Conservation (phyloP, 192 early-diverging fungal species). For the Umbelopsis isabellina region DNA sequence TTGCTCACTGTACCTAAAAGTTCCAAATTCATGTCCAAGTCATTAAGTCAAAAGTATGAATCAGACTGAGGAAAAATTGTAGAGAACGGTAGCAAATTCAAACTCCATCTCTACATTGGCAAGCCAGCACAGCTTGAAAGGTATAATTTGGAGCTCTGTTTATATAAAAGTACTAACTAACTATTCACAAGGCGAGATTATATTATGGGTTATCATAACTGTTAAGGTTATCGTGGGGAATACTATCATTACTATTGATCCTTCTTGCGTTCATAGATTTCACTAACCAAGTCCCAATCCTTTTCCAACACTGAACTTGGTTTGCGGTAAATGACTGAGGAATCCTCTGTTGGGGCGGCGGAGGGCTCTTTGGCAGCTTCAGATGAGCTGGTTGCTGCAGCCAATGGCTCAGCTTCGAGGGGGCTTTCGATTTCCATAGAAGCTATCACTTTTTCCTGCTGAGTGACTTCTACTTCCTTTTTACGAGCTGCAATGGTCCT, state of each 20-base stretch:
- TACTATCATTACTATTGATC: conserved; percentile 7
- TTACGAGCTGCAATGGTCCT: neutral
- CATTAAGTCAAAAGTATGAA: neutral
- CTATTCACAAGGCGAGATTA: neutral
- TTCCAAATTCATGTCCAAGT: conserved; percentile 34
- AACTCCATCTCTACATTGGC: neutral
- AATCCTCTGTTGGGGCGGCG: neutral
- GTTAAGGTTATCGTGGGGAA: neutral
- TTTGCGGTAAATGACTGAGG: neutral
- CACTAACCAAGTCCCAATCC: conserved; percentile 42
- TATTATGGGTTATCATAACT: conserved; percentile 16
- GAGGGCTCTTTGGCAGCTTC: neutral
- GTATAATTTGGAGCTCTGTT: neutral
- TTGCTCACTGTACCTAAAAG: conserved; percentile 23
- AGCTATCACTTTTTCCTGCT: neutral
- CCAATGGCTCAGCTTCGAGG: neutral
- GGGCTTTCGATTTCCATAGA: neutral
- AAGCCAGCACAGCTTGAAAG: neutral
- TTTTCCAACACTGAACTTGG: conserved; percentile 19
- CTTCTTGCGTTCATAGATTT: conserved; percentile 38
- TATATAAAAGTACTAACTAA: neutral
- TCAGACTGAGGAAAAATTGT: no score
- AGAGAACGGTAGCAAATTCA: neutral
- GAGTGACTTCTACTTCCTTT: neutral
- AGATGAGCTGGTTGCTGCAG: neutral